Percentiles rank a stretch among this genome's conserved stretches.
phyloP scores from a whole-genome alignment of 331 rosid species.

The Malus hybrid region DNA sequence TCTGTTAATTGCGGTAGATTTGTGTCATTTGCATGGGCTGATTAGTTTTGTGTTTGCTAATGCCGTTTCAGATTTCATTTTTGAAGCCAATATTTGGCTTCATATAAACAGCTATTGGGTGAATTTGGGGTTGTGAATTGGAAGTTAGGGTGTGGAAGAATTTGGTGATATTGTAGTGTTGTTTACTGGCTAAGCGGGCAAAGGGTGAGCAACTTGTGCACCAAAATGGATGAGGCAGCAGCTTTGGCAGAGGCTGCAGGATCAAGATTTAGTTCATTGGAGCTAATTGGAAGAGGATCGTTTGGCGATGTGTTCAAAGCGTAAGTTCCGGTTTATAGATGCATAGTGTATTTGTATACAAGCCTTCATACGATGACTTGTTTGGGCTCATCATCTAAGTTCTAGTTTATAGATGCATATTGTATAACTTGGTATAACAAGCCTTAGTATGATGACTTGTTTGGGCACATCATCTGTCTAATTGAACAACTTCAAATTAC shows the following conservation, averaged over 20 bases:
- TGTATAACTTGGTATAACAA: background rate
- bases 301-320: conserved; percentile 94
- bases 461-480: background rate
- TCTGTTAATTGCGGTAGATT: conserved; percentile 15
- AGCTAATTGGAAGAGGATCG: conserved; percentile 95
- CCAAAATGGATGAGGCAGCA: conserved; percentile 53
- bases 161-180: conserved; percentile 16
- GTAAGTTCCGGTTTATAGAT: conserved; percentile 40
- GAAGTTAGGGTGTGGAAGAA: conserved; percentile 19
- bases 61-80: conserved; percentile 30
- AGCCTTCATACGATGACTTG: too few relatives aligned
- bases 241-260: conserved; percentile 76
- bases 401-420: too few relatives aligned
- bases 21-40: conserved; percentile 8
- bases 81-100: conserved; percentile 20
- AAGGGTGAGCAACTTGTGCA: conserved; percentile 24
- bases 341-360: background rate
- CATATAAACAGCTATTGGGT: background rate
- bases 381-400: too few relatives aligned
- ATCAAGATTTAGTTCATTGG: conserved; percentile 73
- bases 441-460: background rate
- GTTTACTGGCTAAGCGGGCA: conserved; percentile 16
- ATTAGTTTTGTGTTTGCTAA: conserved; percentile 14
- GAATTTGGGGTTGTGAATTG: conserved; percentile 24
- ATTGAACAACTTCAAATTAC: background rate